Percentiles rank a stretch among this genome's conserved stretches.
phyloP scores from a whole-genome alignment of 257 asterid species.

The Coffea canephora region DNA sequence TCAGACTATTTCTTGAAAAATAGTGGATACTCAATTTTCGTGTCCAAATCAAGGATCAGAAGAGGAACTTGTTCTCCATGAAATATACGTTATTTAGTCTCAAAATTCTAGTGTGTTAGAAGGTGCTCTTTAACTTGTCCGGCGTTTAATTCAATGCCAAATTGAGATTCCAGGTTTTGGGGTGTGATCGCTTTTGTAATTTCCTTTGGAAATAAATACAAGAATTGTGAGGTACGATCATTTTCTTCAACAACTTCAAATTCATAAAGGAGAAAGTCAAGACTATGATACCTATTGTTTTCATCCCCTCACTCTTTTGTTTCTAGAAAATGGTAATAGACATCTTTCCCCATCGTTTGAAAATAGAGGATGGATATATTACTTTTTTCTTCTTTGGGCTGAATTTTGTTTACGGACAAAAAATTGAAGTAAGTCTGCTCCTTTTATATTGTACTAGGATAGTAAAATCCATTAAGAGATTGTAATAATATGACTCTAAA shows the following conservation, averaged over 20 bases:
- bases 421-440: neutral
- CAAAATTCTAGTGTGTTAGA: neutral
- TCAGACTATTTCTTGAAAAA: neutral
- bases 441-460: neutral
- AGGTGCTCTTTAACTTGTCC: neutral
- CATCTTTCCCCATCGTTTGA: neutral
- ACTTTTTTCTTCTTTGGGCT: no score
- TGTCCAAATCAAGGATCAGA: neutral
- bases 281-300: neutral
- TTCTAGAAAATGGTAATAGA: neutral
- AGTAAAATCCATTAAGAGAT: neutral
- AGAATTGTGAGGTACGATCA: neutral
- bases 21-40: neutral
- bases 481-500: neutral
- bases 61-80: neutral
- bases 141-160: neutral
- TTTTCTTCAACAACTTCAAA: neutral
- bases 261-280: neutral
- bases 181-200: neutral
- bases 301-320: neutral
- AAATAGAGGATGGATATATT: no score
- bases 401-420: no score
- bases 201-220: neutral
- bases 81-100: neutral
- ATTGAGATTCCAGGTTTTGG: neutral